A percentile compares a stretch with the other conserved stretches of the same genome.
Evolutionary conservation across 2,329 filamentous ascomycete species (phyloP).

Genomic region (Alternaria burnsii): DNA sequence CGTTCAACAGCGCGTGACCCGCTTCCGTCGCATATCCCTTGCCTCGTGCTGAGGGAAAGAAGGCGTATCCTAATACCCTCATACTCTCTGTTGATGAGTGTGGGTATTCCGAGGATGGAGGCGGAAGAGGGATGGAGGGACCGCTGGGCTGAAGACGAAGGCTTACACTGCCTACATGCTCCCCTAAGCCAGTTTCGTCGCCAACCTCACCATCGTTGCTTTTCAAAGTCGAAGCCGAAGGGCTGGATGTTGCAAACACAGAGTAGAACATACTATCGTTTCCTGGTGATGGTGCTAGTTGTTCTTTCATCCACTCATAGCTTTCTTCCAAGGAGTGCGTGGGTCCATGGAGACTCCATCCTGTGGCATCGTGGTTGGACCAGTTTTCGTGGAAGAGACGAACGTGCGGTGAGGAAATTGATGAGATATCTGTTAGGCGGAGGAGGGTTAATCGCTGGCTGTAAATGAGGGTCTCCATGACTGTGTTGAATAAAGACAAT

Average conservation of each 20-base stretch:
- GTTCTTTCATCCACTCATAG: slow-evolving; percentile 30
- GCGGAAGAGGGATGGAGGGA: slow-evolving; percentile 9
- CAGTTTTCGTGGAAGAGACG: slow-evolving; percentile 41
- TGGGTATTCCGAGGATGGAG: not conserved
- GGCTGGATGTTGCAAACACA: slow-evolving; percentile 14
- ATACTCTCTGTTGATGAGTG: slow-evolving; percentile 9
- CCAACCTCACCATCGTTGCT: not conserved
- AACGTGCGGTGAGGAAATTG: slow-evolving; percentile 23
- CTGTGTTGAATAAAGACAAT: not conserved
- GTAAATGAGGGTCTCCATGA: slow-evolving; percentile 10
- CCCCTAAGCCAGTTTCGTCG: slow-evolving; percentile 3
- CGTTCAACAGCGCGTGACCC: slow-evolving; percentile 22
- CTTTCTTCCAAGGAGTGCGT: slow-evolving; percentile 28
- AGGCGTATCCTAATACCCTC: slow-evolving; percentile 33
- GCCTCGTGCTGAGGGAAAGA: slow-evolving; percentile 29
- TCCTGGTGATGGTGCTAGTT: slow-evolving; percentile 2
- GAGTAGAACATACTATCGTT: slow-evolving; percentile 27
- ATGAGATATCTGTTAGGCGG: slow-evolving; percentile 27
- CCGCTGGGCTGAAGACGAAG: slow-evolving; percentile 16
- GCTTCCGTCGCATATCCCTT: slow-evolving; percentile 44
- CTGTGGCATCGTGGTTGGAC: slow-evolving; percentile 30
- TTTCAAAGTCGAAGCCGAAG: not conserved
- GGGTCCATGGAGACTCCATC: slow-evolving; percentile 38
- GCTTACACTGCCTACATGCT: slow-evolving; percentile 26
- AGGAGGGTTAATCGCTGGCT: slow-evolving; percentile 37